Percentiles rank a stretch among this genome's conserved stretches.
Evolutionary conservation across 177 flowering plant species (phyloP).

Genomic region (Vitis hybrid): DNA sequence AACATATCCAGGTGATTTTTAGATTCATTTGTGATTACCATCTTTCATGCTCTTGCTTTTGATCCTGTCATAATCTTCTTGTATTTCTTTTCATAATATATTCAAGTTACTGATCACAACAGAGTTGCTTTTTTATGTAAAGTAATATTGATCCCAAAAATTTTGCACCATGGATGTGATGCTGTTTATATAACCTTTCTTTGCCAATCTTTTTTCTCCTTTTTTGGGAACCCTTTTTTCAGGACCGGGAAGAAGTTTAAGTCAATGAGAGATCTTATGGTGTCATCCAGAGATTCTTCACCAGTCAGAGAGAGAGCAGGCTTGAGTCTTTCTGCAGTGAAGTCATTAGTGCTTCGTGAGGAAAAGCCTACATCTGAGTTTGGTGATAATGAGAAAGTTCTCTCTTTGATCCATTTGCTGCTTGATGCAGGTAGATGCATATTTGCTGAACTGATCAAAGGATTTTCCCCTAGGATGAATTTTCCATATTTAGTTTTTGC

Average conservation of each 20-base stretch:
- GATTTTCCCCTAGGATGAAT: slow-evolving; percentile 7
- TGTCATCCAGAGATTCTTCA: slow-evolving; percentile 67
- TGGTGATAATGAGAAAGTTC: slow-evolving; percentile 53
- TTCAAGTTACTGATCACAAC: background rate
- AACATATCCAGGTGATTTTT: no score
- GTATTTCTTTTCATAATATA: background rate
- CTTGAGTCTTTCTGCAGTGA: slow-evolving; percentile 82
- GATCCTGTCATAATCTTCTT: no score
- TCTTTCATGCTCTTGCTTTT: no score
- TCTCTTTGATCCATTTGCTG: slow-evolving; percentile 44
- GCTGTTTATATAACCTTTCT: background rate
- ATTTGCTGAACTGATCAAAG: slow-evolving; percentile 12
- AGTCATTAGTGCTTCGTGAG: slow-evolving; percentile 79
- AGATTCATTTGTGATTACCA: background rate
- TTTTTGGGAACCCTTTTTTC: slow-evolving; percentile 11
- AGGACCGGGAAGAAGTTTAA: slow-evolving; percentile 63
- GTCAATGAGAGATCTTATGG: slow-evolving; percentile 70
- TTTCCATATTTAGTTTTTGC: slow-evolving; percentile 13
- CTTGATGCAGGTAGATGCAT: slow-evolving; percentile 66
- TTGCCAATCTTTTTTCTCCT: background rate
- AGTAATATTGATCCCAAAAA: background rate
- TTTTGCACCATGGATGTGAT: slow-evolving; percentile 2
- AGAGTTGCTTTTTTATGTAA: background rate
- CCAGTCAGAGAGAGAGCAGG: slow-evolving; percentile 73
- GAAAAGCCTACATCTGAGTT: slow-evolving; percentile 52